Percentiles rank a stretch among this genome's conserved stretches.
Evolutionary conservation across 352 stramenopile genomes (phyloP).

Genomic region (Pythium vanterpoolii): DNA sequence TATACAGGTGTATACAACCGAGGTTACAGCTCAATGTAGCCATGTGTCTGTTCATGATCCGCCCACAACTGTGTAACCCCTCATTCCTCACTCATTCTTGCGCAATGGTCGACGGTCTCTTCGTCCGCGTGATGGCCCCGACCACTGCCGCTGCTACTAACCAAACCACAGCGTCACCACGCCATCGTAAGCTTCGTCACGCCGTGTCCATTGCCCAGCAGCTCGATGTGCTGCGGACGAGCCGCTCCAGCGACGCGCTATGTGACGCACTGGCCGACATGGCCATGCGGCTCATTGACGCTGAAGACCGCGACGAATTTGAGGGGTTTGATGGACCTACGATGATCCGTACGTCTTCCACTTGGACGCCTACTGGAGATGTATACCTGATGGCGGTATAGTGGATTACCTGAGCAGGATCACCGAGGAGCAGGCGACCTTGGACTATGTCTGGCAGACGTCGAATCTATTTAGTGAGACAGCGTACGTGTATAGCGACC

Average conservation of each 20-base stretch:
- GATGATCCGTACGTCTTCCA: constrained; percentile 33
- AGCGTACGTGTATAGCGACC: not conserved
- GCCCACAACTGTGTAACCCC: not conserved
- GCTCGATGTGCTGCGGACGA: constrained; percentile 43
- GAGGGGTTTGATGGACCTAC: constrained; percentile 50
- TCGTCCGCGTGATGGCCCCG: constrained; percentile 3
- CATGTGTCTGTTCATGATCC: constrained; percentile 20
- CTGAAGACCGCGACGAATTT: constrained; percentile 53
- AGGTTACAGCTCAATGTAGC: constrained; percentile 7
- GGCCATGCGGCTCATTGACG: constrained; percentile 50
- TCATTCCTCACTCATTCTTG: not conserved
- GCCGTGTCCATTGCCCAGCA: constrained; percentile 29
- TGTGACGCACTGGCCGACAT: constrained; percentile 49
- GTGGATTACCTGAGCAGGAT: constrained; percentile 58
- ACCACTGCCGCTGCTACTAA: not conserved
- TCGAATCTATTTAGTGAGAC: constrained; percentile 33
- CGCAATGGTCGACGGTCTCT: constrained; percentile 20
- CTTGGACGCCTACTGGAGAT: not conserved
- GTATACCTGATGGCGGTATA: constrained; percentile 4
- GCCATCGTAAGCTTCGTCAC: constrained; percentile 8
- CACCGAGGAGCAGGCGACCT: constrained; percentile 52
- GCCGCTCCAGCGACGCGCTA: constrained; percentile 26
- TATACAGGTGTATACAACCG: not conserved
- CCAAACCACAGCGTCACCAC: not conserved
- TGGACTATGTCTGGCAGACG: constrained; percentile 33